Base-by-base conservation (phyloP, 768 basidiomycete genomes). In the Lentinula edodes region DNA sequence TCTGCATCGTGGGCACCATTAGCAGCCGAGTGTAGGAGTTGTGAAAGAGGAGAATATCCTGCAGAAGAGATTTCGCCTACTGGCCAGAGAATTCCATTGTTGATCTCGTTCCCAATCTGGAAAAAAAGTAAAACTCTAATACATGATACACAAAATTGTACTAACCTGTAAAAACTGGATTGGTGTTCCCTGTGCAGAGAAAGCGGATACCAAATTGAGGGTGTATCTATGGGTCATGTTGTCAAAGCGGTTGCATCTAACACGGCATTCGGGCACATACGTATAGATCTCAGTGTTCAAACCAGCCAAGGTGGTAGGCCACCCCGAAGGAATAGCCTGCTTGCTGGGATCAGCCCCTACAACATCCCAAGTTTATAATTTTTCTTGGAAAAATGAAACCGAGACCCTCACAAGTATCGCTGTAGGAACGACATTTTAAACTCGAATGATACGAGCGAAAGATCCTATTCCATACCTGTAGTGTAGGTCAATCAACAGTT, bases 71-170 rank as follows among this genome's bases (percentile, higher is more conserved):
- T 83, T 36, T 74, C 72, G 45, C 84, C 85, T 32, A 77, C 75
- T 10, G 86, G 86, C 84, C 84, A 87, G 20, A 87, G 77, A 36
- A 88, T 72, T 15, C 86, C 85, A 62, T 82, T 76, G 71, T 85
- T 86, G 66, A 88, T 87, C 69, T 88, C 85, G 64, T 88, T 87
- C 9, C 85, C 85, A 60, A 86, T 78, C 79, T 83, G 66, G 28
- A 23, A 8, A 16, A 23, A 8, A 18, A 15, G n/a, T 23, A 35
- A n/a, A 20, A 18, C 35, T 16, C 16, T 39, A 46, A 9, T 23
- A 38, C 51, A 41, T 10, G 28, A 6, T 12, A n/a, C 28, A 43
- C 35, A 34, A 18, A 13, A 41, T 23, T 52, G 7, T 16, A 62
- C 52, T 23, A 5, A 81, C 82, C 72, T 83, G 75, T 38, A 86